phyloP scores from a whole-genome alignment of 2,329 filamentous ascomycete species.

The Fusarium staphyleae region DNA sequence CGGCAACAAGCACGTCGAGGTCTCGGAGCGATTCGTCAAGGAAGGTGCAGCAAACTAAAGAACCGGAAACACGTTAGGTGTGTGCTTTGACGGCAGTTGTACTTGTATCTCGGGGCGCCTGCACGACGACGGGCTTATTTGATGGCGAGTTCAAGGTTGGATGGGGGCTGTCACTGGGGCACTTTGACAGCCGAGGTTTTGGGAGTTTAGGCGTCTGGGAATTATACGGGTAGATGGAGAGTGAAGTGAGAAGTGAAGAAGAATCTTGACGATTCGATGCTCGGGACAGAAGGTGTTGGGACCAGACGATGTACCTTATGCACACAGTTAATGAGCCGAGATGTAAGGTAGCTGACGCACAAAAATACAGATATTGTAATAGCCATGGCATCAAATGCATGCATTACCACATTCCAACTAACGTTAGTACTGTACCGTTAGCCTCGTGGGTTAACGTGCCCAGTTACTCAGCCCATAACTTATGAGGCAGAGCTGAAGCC shows the following conservation, averaged over 20 bases:
- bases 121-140: conserved; percentile 7
- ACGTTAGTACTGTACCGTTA: too few species aligned
- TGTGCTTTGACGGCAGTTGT: conserved; percentile 16
- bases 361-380: not conserved
- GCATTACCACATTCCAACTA: too few species aligned
- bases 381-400: too few species aligned
- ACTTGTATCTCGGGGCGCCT: conserved; percentile 13
- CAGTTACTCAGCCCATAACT: not conserved
- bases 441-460: not conserved
- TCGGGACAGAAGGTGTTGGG: not conserved
- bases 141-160: conserved; percentile 19
- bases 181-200: conserved; percentile 12
- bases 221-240: conserved; percentile 7
- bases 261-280: conserved; percentile 1
- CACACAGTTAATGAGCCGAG: conserved; percentile 19
- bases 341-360: conserved; percentile 1
- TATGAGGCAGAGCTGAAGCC: not conserved
- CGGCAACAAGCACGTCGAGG: conserved; percentile 69
- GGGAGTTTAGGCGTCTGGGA: conserved; percentile 32
- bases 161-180: conserved; percentile 13
- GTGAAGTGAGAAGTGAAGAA: conserved; percentile 6
- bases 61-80: not conserved
- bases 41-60: conserved; percentile 17
- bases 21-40: conserved; percentile 56
- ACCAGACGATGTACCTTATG: conserved; percentile 16